Evolutionary conservation across 192 early-diverging fungal genomes (phyloP).

Genomic region (Coemansia javaensis): DNA sequence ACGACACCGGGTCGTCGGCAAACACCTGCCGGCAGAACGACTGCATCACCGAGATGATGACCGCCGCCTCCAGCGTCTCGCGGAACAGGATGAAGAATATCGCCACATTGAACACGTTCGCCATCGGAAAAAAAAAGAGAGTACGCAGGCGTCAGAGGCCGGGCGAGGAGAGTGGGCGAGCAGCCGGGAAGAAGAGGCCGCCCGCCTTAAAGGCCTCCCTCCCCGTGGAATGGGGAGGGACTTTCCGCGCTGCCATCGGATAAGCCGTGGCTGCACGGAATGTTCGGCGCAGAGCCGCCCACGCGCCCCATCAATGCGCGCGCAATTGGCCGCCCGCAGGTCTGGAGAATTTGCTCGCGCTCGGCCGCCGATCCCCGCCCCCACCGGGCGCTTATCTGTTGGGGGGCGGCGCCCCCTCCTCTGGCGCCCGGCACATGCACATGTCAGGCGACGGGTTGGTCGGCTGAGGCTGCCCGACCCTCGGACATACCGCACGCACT

Average conservation of each 20-base stretch:
- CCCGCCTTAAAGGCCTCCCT: no score
- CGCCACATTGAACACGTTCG: slow-evolving; percentile 59
- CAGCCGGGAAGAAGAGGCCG: not conserved
- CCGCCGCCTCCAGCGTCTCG: slow-evolving; percentile 81
- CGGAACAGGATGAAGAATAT: slow-evolving; percentile 75
- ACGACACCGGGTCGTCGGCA: slow-evolving; percentile 40
- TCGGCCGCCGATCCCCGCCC: no score
- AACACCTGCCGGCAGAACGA: slow-evolving; percentile 70
- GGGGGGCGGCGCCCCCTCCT: no score
- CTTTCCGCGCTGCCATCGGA: slow-evolving; percentile 1
- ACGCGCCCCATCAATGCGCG: no score
- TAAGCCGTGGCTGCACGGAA: not conserved
- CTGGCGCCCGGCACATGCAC: no score
- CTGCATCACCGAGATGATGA: slow-evolving; percentile 83
- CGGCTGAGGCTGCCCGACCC: no score
- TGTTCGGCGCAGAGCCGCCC: no score
- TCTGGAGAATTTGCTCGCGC: no score
- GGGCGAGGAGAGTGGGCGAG: not conserved
- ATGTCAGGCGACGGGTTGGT: no score
- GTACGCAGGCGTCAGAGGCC: not conserved
- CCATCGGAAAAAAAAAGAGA: slow-evolving; percentile 16
- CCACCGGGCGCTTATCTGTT: no score
- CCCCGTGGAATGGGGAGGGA: not conserved
- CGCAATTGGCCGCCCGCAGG: no score
- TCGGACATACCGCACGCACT: no score